phyloP scores from a whole-genome alignment of 306 rosid genomes.

The Senna tora region DNA sequence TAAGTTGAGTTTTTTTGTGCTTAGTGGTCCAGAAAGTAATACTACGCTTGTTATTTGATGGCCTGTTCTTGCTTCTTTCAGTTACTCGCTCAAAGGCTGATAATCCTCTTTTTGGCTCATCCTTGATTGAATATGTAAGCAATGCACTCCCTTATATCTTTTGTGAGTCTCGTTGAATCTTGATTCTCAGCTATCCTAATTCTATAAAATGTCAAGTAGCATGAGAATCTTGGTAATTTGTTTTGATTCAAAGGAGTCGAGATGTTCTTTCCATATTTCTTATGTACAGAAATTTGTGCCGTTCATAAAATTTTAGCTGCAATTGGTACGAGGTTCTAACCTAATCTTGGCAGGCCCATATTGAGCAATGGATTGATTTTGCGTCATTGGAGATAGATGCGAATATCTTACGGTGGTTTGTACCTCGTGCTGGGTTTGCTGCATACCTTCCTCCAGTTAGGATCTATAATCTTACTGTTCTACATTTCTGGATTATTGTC shows the following conservation, averaged over 20 bases:
- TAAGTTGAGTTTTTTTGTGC: constrained; percentile 16
- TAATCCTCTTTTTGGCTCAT: constrained; percentile 55
- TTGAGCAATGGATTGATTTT: constrained; percentile 75
- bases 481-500: not conserved
- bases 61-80: constrained; percentile 37
- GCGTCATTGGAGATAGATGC: constrained; percentile 60
- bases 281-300: not conserved
- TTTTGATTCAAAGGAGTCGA: not conserved
- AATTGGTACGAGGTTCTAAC: not conserved
- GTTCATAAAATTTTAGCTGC: not conserved
- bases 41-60: not conserved
- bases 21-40: not conserved
- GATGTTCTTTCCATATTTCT: not conserved
- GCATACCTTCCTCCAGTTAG: constrained; percentile 59
- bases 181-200: not conserved
- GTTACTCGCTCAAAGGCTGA: constrained; percentile 55
- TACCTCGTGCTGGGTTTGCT: constrained; percentile 41
- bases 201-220: not conserved
- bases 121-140: constrained; percentile 57
- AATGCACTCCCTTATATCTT: not conserved
- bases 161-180: not conserved
- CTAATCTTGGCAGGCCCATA: constrained; percentile 49
- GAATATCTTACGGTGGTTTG: constrained; percentile 38
- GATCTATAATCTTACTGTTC: not conserved
- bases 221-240: not conserved